These are phyloP conservation scores for Linnemannia zychae DNA, from an alignment of 192 early-diverging fungal species.

Conservation along the genomic window DNA sequence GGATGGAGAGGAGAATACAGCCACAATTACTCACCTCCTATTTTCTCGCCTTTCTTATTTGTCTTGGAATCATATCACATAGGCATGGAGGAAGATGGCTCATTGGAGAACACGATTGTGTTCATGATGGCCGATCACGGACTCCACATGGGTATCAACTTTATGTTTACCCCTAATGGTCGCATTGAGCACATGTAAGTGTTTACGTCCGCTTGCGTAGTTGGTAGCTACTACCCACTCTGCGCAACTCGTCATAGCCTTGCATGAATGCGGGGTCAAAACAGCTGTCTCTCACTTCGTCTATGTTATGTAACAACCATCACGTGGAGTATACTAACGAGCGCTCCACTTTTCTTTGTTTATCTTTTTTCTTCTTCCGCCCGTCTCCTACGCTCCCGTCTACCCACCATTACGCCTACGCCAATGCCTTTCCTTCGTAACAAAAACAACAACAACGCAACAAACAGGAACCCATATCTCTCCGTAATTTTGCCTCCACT, in stretches of 20 bases:
- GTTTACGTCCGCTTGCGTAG: neutral
- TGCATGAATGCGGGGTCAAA: neutral
- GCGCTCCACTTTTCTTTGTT: neutral
- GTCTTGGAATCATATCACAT: neutral
- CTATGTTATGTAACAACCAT: neutral
- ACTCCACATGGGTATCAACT: constrained; percentile 61
- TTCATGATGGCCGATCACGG: constrained; percentile 61
- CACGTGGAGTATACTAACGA: neutral
- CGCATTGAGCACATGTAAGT: constrained; percentile 58
- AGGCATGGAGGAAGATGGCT: constrained; percentile 50
- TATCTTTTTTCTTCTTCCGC: neutral
- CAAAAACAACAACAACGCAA: neutral
- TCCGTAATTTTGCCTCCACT: constrained; percentile 53
- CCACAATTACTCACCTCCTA: neutral
- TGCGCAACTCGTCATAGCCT: neutral
- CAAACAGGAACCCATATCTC: constrained; percentile 55
- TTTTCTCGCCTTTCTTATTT: neutral
- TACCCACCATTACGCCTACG: neutral
- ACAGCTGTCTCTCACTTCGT: no score
- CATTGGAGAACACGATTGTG: constrained; percentile 57
- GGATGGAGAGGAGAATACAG: neutral
- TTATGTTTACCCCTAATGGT: constrained; percentile 56
- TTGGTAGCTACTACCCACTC: neutral
- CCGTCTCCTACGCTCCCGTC: neutral
- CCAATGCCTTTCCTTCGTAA: no score